A percentile compares a stretch with the other conserved stretches of the same genome.
Conservation (phyloP, 257 asterid genomes). For the Solanum pennellii region DNA sequence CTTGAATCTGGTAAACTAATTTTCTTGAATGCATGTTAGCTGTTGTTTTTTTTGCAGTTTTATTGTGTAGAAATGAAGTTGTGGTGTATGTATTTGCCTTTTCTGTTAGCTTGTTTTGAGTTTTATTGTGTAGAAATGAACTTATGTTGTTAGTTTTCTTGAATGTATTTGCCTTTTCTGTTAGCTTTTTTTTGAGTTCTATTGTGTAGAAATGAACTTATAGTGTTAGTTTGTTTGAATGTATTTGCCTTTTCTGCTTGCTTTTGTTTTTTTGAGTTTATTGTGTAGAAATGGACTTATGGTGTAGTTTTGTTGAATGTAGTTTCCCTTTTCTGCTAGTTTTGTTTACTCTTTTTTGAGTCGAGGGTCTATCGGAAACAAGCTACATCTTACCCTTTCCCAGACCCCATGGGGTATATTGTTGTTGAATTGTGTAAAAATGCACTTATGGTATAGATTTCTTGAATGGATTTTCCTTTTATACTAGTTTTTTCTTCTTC, state of each 20-base stretch:
- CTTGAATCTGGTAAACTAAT: constrained; percentile 48
- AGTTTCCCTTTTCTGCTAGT: background rate
- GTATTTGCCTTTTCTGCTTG: background rate
- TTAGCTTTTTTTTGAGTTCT: too few species aligned
- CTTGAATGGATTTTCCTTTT: background rate
- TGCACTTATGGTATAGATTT: background rate
- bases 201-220: too few species aligned
- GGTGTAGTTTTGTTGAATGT: background rate
- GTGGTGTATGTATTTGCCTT: background rate
- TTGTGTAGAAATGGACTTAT: background rate
- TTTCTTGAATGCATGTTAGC: background rate
- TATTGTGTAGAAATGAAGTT: background rate
- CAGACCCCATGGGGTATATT: background rate
- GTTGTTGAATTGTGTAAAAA: background rate
- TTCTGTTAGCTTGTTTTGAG: background rate
- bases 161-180: background rate
- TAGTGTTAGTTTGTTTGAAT: background rate
- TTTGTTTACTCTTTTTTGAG: background rate
- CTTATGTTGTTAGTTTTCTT: background rate
- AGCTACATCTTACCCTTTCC: background rate
- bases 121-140: background rate
- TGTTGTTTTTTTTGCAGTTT: background rate
- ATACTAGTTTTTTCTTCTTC: background rate
- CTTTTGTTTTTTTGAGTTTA: too few species aligned
- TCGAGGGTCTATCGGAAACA: background rate